Conservation (phyloP, 306 rosid species). For the Dicorynia guianensis region DNA sequence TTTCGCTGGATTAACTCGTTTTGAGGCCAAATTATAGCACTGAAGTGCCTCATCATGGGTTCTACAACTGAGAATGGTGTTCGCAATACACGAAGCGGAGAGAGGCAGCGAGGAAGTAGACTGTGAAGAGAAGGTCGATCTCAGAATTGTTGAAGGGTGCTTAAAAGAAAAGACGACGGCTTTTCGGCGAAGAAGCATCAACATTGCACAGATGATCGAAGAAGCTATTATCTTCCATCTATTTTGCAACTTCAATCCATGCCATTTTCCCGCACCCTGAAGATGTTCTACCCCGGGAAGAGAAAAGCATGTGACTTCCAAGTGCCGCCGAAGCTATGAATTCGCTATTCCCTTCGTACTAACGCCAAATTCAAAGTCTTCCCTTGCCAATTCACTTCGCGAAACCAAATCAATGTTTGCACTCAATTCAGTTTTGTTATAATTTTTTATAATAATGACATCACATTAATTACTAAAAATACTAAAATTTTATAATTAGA, state of each 20-base stretch:
- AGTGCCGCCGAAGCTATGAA: too few relatives aligned
- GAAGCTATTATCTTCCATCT: not conserved
- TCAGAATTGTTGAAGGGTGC: slow-evolving; percentile 22
- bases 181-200: slow-evolving; percentile 38
- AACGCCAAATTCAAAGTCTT: too few relatives aligned
- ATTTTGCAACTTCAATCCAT: not conserved
- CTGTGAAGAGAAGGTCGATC: slow-evolving; percentile 3
- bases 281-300: not conserved
- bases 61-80: slow-evolving; percentile 43
- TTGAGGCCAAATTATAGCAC: slow-evolving; percentile 40
- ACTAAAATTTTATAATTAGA: too few relatives aligned
- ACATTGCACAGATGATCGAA: slow-evolving; percentile 37
- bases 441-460: too few relatives aligned
- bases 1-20: slow-evolving; percentile 23
- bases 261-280: slow-evolving; percentile 2
- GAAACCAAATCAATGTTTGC: too few relatives aligned
- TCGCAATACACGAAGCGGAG: slow-evolving; percentile 11
- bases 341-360: too few relatives aligned
- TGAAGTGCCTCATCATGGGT: slow-evolving; percentile 48
- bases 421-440: too few relatives aligned
- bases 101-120: slow-evolving; percentile 27
- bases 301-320: too few relatives aligned
- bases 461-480: too few relatives aligned
- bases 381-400: too few relatives aligned
- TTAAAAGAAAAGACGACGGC: not conserved